These are phyloP conservation scores for Paradendryphiella salina DNA, from an alignment of 2,329 filamentous ascomycete genomes.

Conservation along the genomic window DNA sequence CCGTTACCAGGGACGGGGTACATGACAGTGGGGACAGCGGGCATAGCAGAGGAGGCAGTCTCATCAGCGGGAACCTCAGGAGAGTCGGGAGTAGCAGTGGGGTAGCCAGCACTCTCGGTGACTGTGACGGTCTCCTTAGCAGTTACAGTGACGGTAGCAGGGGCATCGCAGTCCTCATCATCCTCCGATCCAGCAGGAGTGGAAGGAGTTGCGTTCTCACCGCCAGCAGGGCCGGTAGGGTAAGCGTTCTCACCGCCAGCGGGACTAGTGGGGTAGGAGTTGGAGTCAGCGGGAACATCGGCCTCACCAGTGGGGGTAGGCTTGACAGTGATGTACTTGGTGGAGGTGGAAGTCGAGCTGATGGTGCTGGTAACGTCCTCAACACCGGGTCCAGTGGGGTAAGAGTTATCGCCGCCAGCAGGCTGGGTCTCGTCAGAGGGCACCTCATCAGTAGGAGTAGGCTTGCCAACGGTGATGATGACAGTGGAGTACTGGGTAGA, in stretches of 20 bases:
- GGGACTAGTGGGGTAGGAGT: constrained; percentile 3
- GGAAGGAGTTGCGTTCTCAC: constrained; percentile 8
- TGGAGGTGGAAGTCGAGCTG: constrained; percentile 38
- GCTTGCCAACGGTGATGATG: constrained; percentile 28
- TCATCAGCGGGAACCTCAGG: constrained; percentile 12
- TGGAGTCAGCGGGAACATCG: constrained; percentile 1
- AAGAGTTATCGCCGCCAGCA: constrained; percentile 5
- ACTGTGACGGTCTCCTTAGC: constrained; percentile 46
- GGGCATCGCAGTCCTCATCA: constrained; percentile 37
- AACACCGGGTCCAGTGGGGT: constrained; percentile 8
- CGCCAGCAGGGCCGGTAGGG: constrained; percentile 23
- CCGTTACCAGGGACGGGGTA: constrained; percentile 38
- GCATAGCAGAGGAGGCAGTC: constrained; percentile 13
- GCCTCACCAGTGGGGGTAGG: constrained; percentile 8
- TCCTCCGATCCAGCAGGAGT: constrained; percentile 10
- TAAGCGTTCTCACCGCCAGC: constrained; percentile 1
- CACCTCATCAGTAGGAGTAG: constrained; percentile 2
- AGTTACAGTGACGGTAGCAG: constrained; percentile 45
- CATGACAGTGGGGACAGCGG: constrained; percentile 24
- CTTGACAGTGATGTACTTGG: constrained; percentile 38
- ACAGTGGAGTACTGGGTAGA: constrained; percentile 41
- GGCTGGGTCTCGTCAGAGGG: constrained; percentile 1
- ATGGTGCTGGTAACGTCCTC: constrained; percentile 44
- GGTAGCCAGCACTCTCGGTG: constrained; percentile 27
- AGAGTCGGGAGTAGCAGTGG: constrained; percentile 11